phyloP scores from a whole-genome alignment of 345 rosid genomes.

The Ceriops tagal region DNA sequence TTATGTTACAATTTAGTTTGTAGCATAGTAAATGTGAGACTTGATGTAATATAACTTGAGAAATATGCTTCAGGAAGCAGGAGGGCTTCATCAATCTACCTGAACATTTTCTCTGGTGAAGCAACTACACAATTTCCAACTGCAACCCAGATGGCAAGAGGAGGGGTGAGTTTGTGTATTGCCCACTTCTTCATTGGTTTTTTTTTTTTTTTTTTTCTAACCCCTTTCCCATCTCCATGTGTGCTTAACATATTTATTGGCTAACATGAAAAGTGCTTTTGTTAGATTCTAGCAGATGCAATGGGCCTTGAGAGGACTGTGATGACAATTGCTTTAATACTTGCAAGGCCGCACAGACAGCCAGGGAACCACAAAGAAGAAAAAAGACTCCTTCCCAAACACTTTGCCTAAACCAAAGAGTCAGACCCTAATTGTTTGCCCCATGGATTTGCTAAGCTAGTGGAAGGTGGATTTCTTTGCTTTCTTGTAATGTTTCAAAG shows the following conservation, averaged over 20 bases:
- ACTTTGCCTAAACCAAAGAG: slow-evolving; percentile 38
- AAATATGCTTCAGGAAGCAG: slow-evolving; percentile 25
- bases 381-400: slow-evolving; percentile 17
- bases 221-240: too few species aligned
- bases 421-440: slow-evolving; percentile 68
- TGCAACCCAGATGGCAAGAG: slow-evolving; percentile 65
- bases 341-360: slow-evolving; percentile 42
- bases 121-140: slow-evolving; percentile 62
- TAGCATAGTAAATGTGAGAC: background rate
- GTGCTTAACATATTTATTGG: background rate
- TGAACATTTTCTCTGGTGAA: slow-evolving; percentile 66
- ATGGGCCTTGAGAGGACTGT: slow-evolving; percentile 84
- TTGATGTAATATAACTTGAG: background rate
- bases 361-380: slow-evolving; percentile 16
- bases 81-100: slow-evolving; percentile 57
- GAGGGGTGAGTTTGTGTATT: slow-evolving; percentile 46
- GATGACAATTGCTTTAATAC: slow-evolving; percentile 70
- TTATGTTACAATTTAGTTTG: background rate
- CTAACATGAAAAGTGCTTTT: background rate
- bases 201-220: too few species aligned
- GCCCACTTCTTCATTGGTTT: background rate
- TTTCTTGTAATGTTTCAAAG: background rate
- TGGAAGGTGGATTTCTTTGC: slow-evolving; percentile 52
- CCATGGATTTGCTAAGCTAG: slow-evolving; percentile 69
- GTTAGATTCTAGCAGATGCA: slow-evolving; percentile 68